Evolutionary conservation across 2,329 filamentous ascomycete species (phyloP).

Genomic region (Amesomyces nigricolor): DNA sequence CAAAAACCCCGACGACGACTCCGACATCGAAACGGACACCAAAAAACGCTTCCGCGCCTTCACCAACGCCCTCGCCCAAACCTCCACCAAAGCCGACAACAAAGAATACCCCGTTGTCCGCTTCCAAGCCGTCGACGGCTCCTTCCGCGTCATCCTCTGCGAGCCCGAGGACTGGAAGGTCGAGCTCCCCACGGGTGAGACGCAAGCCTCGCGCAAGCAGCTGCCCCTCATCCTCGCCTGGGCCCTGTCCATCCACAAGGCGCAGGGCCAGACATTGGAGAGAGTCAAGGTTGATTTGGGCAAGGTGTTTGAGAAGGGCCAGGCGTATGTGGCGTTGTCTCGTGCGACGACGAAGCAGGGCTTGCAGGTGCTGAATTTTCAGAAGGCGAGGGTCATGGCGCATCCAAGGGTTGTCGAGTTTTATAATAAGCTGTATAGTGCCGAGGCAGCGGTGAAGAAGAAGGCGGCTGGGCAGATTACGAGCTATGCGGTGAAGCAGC

Average conservation of each 20-base stretch:
- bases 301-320: constrained; percentile 91
- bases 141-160: constrained; percentile 69
- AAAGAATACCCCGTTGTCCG: constrained; percentile 75
- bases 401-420: constrained; percentile 82
- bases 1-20: constrained; percentile 32
- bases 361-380: constrained; percentile 81
- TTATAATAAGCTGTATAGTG: constrained; percentile 74
- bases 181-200: constrained; percentile 88
- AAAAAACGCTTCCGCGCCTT: constrained; percentile 26
- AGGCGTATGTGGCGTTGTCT: constrained; percentile 94
- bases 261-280: constrained; percentile 89
- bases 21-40: constrained; percentile 36
- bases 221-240: constrained; percentile 89
- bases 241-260: constrained; percentile 97
- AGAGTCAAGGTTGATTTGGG: constrained; percentile 91
- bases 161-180: constrained; percentile 92
- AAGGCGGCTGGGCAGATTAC: constrained; percentile 33
- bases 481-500: constrained; percentile 37
- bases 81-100: constrained; percentile 44
- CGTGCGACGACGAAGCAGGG: constrained; percentile 84
- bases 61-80: constrained; percentile 28
- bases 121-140: constrained; percentile 75
- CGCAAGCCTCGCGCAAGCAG: constrained; percentile 80
- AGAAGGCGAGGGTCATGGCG: constrained; percentile 87
- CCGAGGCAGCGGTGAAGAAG: constrained; percentile 43